Conservation (phyloP, 164 flowering plant genomes). For the Saururus chinensis region DNA sequence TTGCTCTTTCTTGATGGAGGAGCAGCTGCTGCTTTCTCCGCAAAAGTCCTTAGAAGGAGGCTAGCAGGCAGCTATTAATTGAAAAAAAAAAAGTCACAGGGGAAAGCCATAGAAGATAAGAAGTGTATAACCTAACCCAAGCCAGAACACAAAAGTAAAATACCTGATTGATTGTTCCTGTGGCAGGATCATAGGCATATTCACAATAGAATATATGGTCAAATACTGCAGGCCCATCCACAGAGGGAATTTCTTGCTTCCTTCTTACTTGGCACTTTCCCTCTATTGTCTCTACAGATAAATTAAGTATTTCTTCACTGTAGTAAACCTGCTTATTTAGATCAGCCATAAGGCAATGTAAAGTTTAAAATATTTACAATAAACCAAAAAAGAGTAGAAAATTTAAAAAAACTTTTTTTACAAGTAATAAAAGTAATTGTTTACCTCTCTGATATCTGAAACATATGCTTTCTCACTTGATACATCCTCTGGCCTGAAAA, state of each 20-base stretch:
- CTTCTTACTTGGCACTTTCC: slow-evolving; percentile 79
- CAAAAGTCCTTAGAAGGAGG: slow-evolving; percentile 34
- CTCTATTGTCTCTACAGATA: slow-evolving; percentile 43
- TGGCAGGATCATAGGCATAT: slow-evolving; percentile 59
- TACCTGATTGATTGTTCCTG: slow-evolving; percentile 83
- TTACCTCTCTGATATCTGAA: slow-evolving; percentile 84
- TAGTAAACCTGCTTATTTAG: slow-evolving; percentile 54
- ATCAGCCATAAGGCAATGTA: neutral
- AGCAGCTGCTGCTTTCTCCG: slow-evolving; percentile 19
- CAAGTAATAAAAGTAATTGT: neutral
- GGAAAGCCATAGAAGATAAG: neutral
- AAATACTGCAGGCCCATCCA: slow-evolving; percentile 32
- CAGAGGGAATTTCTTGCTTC: slow-evolving; percentile 51
- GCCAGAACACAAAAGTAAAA: neutral
- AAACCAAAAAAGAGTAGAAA: neutral
- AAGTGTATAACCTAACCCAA: neutral
- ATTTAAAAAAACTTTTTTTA: neutral
- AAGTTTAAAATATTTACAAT: neutral
- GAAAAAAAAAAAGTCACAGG: neutral
- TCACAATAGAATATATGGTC: slow-evolving; percentile 86
- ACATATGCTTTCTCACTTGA: slow-evolving; percentile 74
- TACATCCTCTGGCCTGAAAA: slow-evolving; percentile 86
- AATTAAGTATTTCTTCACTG: slow-evolving; percentile 44
- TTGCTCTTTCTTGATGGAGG: slow-evolving; percentile 53
- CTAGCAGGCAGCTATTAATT: slow-evolving; percentile 53